phyloP scores from a whole-genome alignment of 2,329 filamentous ascomycete genomes.

The Madurella fahalii region DNA sequence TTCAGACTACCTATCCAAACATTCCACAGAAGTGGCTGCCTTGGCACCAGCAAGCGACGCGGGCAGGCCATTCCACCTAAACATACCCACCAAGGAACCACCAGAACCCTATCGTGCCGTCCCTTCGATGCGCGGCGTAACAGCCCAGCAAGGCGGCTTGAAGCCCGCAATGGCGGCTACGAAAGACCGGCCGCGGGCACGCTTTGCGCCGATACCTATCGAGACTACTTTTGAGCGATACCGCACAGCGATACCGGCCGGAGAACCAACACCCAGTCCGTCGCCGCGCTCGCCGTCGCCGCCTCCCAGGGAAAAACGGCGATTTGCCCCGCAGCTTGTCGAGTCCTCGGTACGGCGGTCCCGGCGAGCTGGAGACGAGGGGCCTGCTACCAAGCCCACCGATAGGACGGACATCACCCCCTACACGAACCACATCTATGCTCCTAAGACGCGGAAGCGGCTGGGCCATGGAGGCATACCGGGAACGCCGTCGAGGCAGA shows the following conservation, averaged over 20 bases:
- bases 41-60: too few species aligned
- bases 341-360: conserved; percentile 69
- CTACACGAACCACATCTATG: conserved; percentile 59
- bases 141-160: neutral
- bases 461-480: conserved; percentile 35
- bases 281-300: conserved; percentile 50
- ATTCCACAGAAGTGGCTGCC: conserved; percentile 8
- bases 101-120: neutral
- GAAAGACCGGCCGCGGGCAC: conserved; percentile 45
- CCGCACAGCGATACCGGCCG: conserved; percentile 40
- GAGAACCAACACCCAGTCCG: conserved; percentile 54
- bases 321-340: conserved; percentile 75
- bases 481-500: conserved; percentile 28
- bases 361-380: conserved; percentile 61
- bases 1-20: neutral
- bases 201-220: conserved; percentile 66
- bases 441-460: conserved; percentile 42
- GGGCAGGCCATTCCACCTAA: neutral
- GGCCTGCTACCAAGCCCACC: conserved; percentile 57
- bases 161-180: conserved; percentile 34
- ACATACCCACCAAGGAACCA: neutral
- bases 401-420: conserved; percentile 71
- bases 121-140: conserved; percentile 4
- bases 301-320: conserved; percentile 36
- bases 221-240: conserved; percentile 65